Conservation (phyloP, 108 stramenopile species). For the Pelagomonas calceolata region DNA sequence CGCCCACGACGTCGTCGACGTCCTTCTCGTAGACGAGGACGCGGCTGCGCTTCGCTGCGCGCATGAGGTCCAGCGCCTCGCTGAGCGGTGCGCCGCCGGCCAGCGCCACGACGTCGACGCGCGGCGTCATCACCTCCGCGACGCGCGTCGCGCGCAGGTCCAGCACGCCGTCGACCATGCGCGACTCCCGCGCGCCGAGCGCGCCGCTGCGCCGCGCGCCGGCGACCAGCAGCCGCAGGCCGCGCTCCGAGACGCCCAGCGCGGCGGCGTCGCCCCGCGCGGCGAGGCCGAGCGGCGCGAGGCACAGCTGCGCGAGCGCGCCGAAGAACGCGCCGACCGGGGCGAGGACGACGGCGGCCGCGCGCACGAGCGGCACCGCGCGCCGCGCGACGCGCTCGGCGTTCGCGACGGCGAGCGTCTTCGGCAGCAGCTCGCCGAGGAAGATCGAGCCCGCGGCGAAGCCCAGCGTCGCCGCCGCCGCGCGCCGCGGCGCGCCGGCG, state of each 20-base stretch:
- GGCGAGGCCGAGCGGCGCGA: too few species aligned
- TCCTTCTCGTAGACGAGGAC: slow-evolving; percentile 90
- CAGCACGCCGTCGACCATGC: slow-evolving; percentile 91
- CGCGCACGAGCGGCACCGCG: slow-evolving; percentile 75
- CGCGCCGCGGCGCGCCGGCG: not conserved
- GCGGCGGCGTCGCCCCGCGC: too few species aligned
- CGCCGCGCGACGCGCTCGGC: slow-evolving; percentile 79
- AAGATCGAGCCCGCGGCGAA: slow-evolving; percentile 77
- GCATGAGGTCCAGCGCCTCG: slow-evolving; percentile 63
- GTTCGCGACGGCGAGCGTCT: slow-evolving; percentile 82
- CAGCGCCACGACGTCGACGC: slow-evolving; percentile 85
- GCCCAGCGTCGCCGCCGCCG: not conserved
- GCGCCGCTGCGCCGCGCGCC: slow-evolving; percentile 86
- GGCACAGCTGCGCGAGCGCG: too few species aligned
- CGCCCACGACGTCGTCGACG: slow-evolving; percentile 91
- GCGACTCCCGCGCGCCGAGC: slow-evolving; percentile 79
- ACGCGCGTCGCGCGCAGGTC: slow-evolving; percentile 65
- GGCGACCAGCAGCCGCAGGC: slow-evolving; percentile 81
- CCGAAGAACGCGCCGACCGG: not conserved
- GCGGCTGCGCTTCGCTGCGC: slow-evolving; percentile 73
- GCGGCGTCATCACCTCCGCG: slow-evolving; percentile 84
- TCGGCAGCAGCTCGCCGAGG: slow-evolving; percentile 90
- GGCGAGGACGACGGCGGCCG: slow-evolving; percentile 55
- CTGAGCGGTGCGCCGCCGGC: slow-evolving; percentile 62
- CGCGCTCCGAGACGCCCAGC: slow-evolving; percentile 79